These are phyloP conservation scores for Trametes cingulata DNA, from an alignment of 768 basidiomycete species.

Conservation along the genomic window DNA sequence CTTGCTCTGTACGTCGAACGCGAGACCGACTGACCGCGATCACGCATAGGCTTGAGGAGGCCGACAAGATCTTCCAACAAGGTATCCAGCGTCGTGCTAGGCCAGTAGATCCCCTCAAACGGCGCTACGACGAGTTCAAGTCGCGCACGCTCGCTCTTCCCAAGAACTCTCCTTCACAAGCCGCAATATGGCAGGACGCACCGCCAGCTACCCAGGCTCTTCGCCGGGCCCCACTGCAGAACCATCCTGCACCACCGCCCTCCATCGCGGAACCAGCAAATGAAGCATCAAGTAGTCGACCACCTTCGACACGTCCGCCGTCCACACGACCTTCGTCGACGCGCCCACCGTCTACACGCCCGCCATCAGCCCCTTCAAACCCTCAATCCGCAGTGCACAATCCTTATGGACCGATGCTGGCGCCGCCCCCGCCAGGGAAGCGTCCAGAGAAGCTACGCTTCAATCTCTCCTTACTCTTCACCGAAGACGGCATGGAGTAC, in stretches of 20 bases:
- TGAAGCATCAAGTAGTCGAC: background rate
- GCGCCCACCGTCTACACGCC: background rate
- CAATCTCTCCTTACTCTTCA: constrained; percentile 68
- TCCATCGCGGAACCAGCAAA: constrained; percentile 32
- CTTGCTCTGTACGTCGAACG: too few species aligned
- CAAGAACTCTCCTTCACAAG: constrained; percentile 13
- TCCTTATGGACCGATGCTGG: constrained; percentile 74
- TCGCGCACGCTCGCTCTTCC: constrained; percentile 36
- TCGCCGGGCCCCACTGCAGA: constrained; percentile 40
- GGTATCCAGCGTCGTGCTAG: constrained; percentile 83
- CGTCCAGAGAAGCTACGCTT: constrained; percentile 73
- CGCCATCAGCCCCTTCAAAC: constrained; percentile 19
- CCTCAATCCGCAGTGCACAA: constrained; percentile 24
- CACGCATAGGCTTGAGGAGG: constrained; percentile 62
- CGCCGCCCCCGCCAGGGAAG: constrained; percentile 65
- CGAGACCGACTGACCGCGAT: background rate
- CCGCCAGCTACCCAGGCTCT: constrained; percentile 26
- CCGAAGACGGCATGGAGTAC: constrained; percentile 78
- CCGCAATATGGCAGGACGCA: constrained; percentile 25
- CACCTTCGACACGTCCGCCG: constrained; percentile 43
- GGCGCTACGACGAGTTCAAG: constrained; percentile 78
- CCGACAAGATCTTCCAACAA: constrained; percentile 76
- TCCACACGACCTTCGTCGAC: constrained; percentile 15
- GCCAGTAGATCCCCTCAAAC: constrained; percentile 83
- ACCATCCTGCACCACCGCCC: constrained; percentile 34